Evolutionary conservation across 2,329 filamentous ascomycete species (phyloP), one percentile per base, ranked within the genome.

Genomic region (Trichoderma guizhouense): DNA sequence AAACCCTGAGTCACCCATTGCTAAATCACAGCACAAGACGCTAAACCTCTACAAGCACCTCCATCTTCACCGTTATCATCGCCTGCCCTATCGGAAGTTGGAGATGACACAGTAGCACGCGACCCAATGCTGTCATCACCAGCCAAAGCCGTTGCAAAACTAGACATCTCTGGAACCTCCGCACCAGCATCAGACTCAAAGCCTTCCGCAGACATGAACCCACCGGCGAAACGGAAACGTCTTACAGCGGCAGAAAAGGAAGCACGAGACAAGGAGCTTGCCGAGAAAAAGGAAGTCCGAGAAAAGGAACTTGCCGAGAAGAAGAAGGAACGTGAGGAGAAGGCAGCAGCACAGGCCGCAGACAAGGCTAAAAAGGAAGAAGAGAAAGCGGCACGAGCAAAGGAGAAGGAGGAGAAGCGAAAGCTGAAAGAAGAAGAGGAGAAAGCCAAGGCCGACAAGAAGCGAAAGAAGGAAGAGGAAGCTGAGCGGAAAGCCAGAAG

Each of bases 381-480:
- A 39, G 83, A 84, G 66, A 84, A 82, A 65, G 79, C 78, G 7
- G 79, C 77, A 12, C 77, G 79, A 7, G 78, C 78, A 30, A 81
- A 79, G 67, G 82, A 84, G 72, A 79, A 82, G 14, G 81, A 83
- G 15, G 80, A 82, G 47, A 82, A 81, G 71, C 80, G 81, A 64
- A 81, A 81, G 71, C 82, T 83, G 69, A 83, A 82, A 69, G 83
- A 83, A 71, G 81, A 83, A 64, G 84, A 85, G 69, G 81, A 82
- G 24, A 76, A 79, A 65, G 71, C 77, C 8, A 81, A 81, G 73
- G 82, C 81, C 0, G 83, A 83, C 72, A 87, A 86, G 77, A 84
- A 82, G 75, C 81, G 81, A 34, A 84, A 86, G 74, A 86, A 85
- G 76, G 86, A 88, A 53, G 85, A 87, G 55, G 85, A 86, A 68